A percentile compares a stretch with the other conserved stretches of the same genome.
Conservation (phyloP, 163 green algal species). For the Scenedesmus sp. region DNA sequence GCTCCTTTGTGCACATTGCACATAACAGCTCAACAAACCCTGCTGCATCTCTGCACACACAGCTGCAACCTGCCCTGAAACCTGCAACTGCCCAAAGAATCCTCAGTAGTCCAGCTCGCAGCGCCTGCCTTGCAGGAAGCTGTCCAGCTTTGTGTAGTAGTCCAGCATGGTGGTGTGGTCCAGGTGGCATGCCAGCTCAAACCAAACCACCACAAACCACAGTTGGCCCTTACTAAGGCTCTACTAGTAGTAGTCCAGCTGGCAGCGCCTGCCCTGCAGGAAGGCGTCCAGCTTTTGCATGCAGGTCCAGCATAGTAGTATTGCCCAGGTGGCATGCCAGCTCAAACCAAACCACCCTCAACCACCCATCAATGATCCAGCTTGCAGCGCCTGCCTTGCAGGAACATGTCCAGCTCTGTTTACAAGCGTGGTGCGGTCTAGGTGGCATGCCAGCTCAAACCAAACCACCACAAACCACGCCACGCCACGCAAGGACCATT, state of each 20-base stretch:
- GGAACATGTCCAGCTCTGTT: slow-evolving; percentile 73
- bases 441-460: slow-evolving; percentile 60
- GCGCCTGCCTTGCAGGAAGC: slow-evolving; percentile 63
- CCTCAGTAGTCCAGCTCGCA: slow-evolving; percentile 38
- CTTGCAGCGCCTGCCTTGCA: slow-evolving; percentile 55
- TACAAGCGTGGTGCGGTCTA: slow-evolving; percentile 81
- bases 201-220: too few relatives aligned
- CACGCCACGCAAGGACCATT: too few relatives aligned
- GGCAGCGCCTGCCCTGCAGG: slow-evolving; percentile 58
- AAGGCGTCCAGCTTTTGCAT: slow-evolving; percentile 72
- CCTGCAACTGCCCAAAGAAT: too few relatives aligned
- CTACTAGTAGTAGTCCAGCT: slow-evolving; percentile 5
- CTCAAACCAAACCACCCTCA: too few relatives aligned
- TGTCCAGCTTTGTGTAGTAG: slow-evolving; percentile 78
- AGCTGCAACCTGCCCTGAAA: too few relatives aligned
- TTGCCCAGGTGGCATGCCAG: slow-evolving; percentile 75
- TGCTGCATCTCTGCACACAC: too few relatives aligned
- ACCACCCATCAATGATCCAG: neutral
- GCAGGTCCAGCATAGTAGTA: slow-evolving; percentile 76
- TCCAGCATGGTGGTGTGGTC: slow-evolving; percentile 76
- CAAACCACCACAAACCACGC: too few relatives aligned
- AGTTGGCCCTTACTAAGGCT: too few relatives aligned
- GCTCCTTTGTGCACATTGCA: too few relatives aligned
- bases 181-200: slow-evolving; percentile 64
- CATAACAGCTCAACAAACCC: too few relatives aligned